These are phyloP conservation scores for Ogataea corticis DNA, from an alignment of 805 yeast species.

Conservation along the genomic window DNA sequence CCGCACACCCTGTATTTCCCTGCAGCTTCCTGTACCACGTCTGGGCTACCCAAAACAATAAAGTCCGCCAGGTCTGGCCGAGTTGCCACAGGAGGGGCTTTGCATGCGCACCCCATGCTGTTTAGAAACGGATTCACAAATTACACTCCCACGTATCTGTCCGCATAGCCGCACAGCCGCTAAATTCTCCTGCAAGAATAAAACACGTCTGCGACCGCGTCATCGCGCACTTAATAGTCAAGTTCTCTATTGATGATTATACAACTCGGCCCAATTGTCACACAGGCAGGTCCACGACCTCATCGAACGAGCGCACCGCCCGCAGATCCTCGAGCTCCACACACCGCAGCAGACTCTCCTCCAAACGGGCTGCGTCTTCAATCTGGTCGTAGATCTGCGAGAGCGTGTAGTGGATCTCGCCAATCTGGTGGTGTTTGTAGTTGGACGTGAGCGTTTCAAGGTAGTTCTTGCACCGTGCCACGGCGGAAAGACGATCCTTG, in stretches of 20 bases:
- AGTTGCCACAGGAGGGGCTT: no score
- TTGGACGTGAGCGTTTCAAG: conserved; percentile 42
- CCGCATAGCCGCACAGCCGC: no score
- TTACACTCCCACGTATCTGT: no score
- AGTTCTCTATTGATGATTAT: no score
- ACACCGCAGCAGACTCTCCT: conserved; percentile 58
- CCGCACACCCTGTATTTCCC: not conserved
- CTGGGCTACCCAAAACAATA: no score
- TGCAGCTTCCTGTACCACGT: not conserved
- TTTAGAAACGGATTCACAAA: no score
- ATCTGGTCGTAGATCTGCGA: conserved; percentile 64
- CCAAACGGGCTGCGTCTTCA: conserved; percentile 47
- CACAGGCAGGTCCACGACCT: conserved; percentile 7
- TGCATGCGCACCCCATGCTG: no score
- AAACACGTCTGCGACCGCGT: no score
- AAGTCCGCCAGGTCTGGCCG: no score
- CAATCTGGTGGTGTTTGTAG: conserved; percentile 41
- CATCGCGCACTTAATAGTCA: not conserved
- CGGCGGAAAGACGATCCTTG: conserved; percentile 59
- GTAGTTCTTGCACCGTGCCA: conserved; percentile 53
- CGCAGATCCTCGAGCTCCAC: conserved; percentile 62
- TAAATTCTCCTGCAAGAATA: no score
- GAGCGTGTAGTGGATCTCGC: conserved; percentile 72
- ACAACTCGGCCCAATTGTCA: not conserved
- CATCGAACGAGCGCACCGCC: conserved; percentile 46